phyloP scores from a whole-genome alignment of 129 eudicot genomes.

The Erigeron canadensis region DNA sequence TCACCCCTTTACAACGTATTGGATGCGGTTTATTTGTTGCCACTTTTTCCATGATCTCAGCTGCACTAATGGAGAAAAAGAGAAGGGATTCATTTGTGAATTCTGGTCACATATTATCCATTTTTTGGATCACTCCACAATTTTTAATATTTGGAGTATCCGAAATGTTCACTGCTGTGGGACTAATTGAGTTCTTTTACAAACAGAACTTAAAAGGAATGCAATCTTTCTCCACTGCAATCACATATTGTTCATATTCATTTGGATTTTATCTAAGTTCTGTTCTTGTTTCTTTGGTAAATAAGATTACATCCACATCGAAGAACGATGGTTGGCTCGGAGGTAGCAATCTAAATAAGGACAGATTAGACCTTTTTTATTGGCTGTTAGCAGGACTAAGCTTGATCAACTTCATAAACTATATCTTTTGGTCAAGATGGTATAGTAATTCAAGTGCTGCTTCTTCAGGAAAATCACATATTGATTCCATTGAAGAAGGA shows the following conservation, averaged over 20 bases:
- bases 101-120: slow-evolving; percentile 40
- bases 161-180: slow-evolving; percentile 97
- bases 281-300: slow-evolving; percentile 71
- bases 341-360: slow-evolving; percentile 72
- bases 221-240: slow-evolving; percentile 81
- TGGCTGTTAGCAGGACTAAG: slow-evolving; percentile 82
- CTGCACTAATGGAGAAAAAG: slow-evolving; percentile 74
- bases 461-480: slow-evolving; percentile 20
- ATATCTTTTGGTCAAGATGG: slow-evolving; percentile 85
- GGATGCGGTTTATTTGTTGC: slow-evolving; percentile 71
- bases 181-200: slow-evolving; percentile 91
- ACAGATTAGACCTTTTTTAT: slow-evolving; percentile 76
- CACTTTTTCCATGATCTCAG: slow-evolving; percentile 87
- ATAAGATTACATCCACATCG: slow-evolving; percentile 55
- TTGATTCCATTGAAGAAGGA: slow-evolving; percentile 32
- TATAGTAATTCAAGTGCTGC: slow-evolving; percentile 31
- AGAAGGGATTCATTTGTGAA: slow-evolving; percentile 48
- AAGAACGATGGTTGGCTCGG: slow-evolving; percentile 64
- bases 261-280: slow-evolving; percentile 92
- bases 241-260: slow-evolving; percentile 92
- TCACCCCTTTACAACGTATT: slow-evolving; percentile 76
- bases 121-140: slow-evolving; percentile 91
- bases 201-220: slow-evolving; percentile 74
- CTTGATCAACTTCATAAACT: slow-evolving; percentile 66
- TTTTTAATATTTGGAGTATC: slow-evolving; percentile 82